These are phyloP conservation scores for Macrocystidia cucumis DNA, from an alignment of 1,284 basidiomycete genomes.

Conservation along the genomic window DNA sequence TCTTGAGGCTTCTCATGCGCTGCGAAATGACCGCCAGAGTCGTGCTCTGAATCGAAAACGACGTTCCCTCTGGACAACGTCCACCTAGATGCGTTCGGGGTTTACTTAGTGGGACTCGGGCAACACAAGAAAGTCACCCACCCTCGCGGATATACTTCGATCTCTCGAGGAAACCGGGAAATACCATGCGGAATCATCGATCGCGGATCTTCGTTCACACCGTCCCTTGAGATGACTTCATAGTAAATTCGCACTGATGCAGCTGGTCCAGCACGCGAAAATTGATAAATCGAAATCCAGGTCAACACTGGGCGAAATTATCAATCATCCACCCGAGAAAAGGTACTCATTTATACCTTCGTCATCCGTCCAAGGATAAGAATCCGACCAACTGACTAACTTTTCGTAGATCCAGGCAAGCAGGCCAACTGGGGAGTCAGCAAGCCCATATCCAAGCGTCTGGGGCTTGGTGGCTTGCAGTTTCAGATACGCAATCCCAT, in stretches of 20 bases:
- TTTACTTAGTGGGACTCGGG: too few species aligned
- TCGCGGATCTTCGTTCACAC: too few species aligned
- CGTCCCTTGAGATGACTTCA: slow-evolving; percentile 24
- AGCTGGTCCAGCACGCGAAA: slow-evolving; percentile 46
- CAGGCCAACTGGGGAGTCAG: slow-evolving; percentile 47
- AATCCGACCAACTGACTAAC: too few species aligned
- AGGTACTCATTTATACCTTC: slow-evolving; percentile 25
- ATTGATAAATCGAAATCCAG: slow-evolving; percentile 54
- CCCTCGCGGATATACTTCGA: too few species aligned
- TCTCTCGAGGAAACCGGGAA: too few species aligned
- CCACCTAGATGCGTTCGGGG: too few species aligned
- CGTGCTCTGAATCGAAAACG: slow-evolving; percentile 8
- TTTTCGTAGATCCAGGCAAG: slow-evolving; percentile 57
- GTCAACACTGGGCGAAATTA: slow-evolving; percentile 32
- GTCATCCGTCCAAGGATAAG: slow-evolving; percentile 44
- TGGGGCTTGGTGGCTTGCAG: slow-evolving; percentile 45
- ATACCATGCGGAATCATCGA: too few species aligned
- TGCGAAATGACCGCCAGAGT: slow-evolving; percentile 10
- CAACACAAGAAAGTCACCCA: too few species aligned
- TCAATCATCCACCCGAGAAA: neutral
- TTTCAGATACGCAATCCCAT: too few species aligned
- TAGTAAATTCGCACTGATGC: slow-evolving; percentile 51
- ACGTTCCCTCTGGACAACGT: slow-evolving; percentile 2
- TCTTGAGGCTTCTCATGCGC: slow-evolving; percentile 18
- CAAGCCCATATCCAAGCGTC: slow-evolving; percentile 42